Base-by-base conservation (phyloP, 805 yeast species). In the Ogataea henricii region DNA sequence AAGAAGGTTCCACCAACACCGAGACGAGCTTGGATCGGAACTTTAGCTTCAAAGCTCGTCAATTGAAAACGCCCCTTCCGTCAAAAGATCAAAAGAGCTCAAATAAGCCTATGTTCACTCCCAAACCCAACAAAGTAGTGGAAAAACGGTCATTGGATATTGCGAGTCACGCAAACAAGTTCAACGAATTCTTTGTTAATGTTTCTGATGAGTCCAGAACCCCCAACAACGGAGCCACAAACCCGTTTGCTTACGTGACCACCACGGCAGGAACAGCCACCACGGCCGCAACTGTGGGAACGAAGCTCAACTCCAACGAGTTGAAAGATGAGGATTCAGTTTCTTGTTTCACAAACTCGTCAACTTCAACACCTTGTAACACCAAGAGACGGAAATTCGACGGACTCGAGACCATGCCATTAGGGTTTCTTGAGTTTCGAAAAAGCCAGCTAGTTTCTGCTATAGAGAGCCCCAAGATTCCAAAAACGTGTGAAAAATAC, bases 351-450 rank as follows among this genome's bases (percentile, higher is more conserved):
- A 54, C 58, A 21, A 54, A 54, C 40, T 51, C 58, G 29, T 54
- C 58, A 3, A 46, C 51, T 2, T 54, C 58, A 10, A 54, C 58
- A 2, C 58, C 58, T 9, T 54, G 58, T 37, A 52, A 52, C 43
- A 47, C 53, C 7, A 54, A 49, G 26, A 46, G 43, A 43, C 39
- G 55, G 17, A 52, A 50, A 18, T 17, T 44, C 14, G 52, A 47
- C 10, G 16, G 14, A 5, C 25, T 43, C 7, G 34, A 30, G 9
- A 27, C 32, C 9, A 53, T 46, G 6, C 48, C 49, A 33, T 21
- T 52, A 36, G 49, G 41, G 6, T 43, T 44, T 25, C 49, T 52
- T 7, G 44, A 38, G 20, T 46, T 40, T 17, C 37, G 26, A 13
- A 43, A 38, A 10, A 27, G 16, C 20, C 32, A 23, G 21, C 9